phyloP scores from a whole-genome alignment of 2,329 filamentous ascomycete genomes.

The Aspergillus flavus region DNA sequence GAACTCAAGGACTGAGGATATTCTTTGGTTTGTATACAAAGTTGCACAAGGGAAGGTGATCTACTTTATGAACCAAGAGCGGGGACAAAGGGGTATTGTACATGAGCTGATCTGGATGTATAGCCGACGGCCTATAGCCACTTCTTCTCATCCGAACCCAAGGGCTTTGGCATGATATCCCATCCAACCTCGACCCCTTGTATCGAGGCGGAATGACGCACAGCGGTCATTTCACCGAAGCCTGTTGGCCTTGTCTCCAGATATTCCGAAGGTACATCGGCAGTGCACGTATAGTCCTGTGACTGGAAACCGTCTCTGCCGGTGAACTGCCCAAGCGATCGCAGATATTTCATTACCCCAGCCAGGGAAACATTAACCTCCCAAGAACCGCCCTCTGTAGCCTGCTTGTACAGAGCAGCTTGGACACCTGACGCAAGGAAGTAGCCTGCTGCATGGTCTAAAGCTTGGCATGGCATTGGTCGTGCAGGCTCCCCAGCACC shows the following conservation, averaged over 20 bases:
- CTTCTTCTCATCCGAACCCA: slow-evolving; percentile 48
- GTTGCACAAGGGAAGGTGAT: not conserved
- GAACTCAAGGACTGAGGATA: not conserved
- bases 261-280: slow-evolving; percentile 36
- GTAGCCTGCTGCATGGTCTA: slow-evolving; percentile 60
- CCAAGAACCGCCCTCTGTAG: slow-evolving; percentile 51
- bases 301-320: slow-evolving; percentile 49
- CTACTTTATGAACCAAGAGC: too few relatives aligned
- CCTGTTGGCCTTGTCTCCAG: slow-evolving; percentile 50
- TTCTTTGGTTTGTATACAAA: not conserved
- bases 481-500: slow-evolving; percentile 44
- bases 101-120: not conserved
- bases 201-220: slow-evolving; percentile 53
- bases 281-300: slow-evolving; percentile 32
- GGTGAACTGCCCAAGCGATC: slow-evolving; percentile 56
- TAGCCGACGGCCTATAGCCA: slow-evolving; percentile 10
- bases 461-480: slow-evolving; percentile 56
- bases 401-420: slow-evolving; percentile 54
- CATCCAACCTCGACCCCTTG: slow-evolving; percentile 52
- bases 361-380: slow-evolving; percentile 59
- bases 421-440: slow-evolving; percentile 57
- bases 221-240: slow-evolving; percentile 52
- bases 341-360: slow-evolving; percentile 58
- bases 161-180: slow-evolving; percentile 54
- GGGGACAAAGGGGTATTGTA: not conserved